A percentile compares a stretch with the other conserved stretches of the same genome.
These are phyloP conservation scores for Penicillium sp. DNA, from an alignment of 2,329 filamentous ascomycete species.

Conservation along the genomic window DNA sequence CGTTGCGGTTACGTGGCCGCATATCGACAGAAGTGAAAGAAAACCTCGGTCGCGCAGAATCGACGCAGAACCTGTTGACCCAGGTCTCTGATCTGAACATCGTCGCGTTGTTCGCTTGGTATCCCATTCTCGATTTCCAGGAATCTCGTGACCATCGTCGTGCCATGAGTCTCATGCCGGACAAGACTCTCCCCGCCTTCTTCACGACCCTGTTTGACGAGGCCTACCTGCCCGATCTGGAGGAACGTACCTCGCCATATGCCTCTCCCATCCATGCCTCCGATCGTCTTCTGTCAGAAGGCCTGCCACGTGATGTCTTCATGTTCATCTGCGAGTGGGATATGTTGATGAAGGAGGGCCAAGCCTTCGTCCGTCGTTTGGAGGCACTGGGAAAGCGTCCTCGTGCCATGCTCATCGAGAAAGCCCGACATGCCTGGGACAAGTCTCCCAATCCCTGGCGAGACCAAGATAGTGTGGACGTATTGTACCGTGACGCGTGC, in stretches of 20 bases:
- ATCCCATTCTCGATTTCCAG: slow-evolving; percentile 64
- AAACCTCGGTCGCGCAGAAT: slow-evolving; percentile 33
- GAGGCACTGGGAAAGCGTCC: slow-evolving; percentile 47
- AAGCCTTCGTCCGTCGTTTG: slow-evolving; percentile 45
- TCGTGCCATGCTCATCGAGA: slow-evolving; percentile 48
- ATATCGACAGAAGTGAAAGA: slow-evolving; percentile 24
- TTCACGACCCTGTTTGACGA: slow-evolving; percentile 54
- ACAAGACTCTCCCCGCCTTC: slow-evolving; percentile 50
- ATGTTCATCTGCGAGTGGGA: slow-evolving; percentile 68
- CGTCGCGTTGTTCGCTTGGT: slow-evolving; percentile 62
- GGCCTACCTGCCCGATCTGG: slow-evolving; percentile 49
- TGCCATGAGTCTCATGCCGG: slow-evolving; percentile 55
- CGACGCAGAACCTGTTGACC: slow-evolving; percentile 38
- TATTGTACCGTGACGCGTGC: slow-evolving; percentile 47
- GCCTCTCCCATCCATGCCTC: slow-evolving; percentile 61
- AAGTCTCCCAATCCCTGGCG: slow-evolving; percentile 52
- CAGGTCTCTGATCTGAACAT: slow-evolving; percentile 51
- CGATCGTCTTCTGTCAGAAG: slow-evolving; percentile 53
- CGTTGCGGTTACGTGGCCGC: slow-evolving; percentile 56
- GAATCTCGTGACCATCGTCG: slow-evolving; percentile 61
- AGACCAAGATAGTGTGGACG: slow-evolving; percentile 44
- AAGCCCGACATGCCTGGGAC: slow-evolving; percentile 52
- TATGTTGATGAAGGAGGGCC: slow-evolving; percentile 65
- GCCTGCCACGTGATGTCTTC: slow-evolving; percentile 61
- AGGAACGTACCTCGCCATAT: slow-evolving; percentile 58